Evolutionary conservation across 2,329 filamentous ascomycete genomes (phyloP).

Genomic region (Pyricularia grisea): DNA sequence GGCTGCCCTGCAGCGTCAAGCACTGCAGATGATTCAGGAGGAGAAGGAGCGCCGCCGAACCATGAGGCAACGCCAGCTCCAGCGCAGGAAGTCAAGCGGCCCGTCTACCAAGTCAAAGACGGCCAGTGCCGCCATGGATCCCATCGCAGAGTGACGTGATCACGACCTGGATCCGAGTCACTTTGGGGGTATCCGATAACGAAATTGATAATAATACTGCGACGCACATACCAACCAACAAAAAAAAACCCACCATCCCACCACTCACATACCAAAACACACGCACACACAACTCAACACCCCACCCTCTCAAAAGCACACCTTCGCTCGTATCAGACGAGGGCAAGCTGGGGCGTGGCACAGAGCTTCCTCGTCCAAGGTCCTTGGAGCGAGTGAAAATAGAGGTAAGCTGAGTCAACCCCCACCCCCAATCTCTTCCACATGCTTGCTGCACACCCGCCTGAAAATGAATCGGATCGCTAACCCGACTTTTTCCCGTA

Average conservation of each 20-base stretch:
- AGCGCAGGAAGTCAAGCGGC: constrained; percentile 36
- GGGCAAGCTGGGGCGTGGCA: not conserved
- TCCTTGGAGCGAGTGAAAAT: not conserved
- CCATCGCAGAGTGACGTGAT: constrained; percentile 36
- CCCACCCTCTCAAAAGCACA: not conserved
- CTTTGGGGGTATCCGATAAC: not conserved
- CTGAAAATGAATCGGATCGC: not conserved
- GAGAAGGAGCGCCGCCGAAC: constrained; percentile 46
- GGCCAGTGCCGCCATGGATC: constrained; percentile 31
- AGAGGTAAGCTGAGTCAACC: constrained; percentile 4
- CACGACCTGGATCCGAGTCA: not conserved
- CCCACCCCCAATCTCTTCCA: not conserved
- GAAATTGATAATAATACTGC: not conserved
- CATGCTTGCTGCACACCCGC: not conserved
- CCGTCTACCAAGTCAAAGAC: constrained; percentile 32
- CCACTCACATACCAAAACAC: not conserved
- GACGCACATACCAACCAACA: not conserved
- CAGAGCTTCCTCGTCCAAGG: not conserved
- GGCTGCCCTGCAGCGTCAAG: constrained; percentile 41
- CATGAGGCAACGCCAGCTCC: constrained; percentile 25
- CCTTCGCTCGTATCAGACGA: not conserved
- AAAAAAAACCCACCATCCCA: not conserved
- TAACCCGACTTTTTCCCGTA: not conserved
- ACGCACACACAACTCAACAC: not conserved
- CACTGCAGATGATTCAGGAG: constrained; percentile 35